Conservation (phyloP, 2,329 filamentous ascomycete genomes). For the Coniosporium tulheliwenetii region DNA sequence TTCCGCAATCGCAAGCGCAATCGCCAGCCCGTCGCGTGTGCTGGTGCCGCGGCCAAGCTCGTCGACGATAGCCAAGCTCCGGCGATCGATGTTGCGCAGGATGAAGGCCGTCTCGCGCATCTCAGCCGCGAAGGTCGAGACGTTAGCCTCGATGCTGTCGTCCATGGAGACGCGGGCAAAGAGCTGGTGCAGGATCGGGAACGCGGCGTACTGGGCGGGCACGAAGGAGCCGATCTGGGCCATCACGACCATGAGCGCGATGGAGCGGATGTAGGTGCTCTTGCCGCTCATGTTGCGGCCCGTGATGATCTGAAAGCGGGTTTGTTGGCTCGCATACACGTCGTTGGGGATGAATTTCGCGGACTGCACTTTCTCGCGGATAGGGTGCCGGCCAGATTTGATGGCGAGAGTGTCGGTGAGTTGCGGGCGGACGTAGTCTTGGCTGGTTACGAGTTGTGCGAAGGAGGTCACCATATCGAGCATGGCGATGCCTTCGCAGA, state of each 20-base stretch:
- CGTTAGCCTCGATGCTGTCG: conserved; percentile 76
- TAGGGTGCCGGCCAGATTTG: conserved; percentile 60
- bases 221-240: conserved; percentile 86
- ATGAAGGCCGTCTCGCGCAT: conserved; percentile 97
- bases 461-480: conserved; percentile 71
- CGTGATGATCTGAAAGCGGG: conserved; percentile 82
- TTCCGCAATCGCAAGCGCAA: conserved; percentile 82
- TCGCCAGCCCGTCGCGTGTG: conserved; percentile 72
- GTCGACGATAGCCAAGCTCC: conserved; percentile 58
- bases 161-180: conserved; percentile 81
- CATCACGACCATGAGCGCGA: conserved; percentile 81
- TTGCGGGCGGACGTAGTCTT: conserved; percentile 54
- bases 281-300: conserved; percentile 98
- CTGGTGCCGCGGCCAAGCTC: conserved; percentile 87
- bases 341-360: conserved; percentile 75
- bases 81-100: conserved; percentile 60
- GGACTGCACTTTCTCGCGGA: conserved; percentile 56
- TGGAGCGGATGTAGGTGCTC: conserved; percentile 79
- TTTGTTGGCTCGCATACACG: conserved; percentile 65
- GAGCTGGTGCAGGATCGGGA: conserved; percentile 66
- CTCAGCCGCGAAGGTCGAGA: conserved; percentile 85
- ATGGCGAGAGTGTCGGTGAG: conserved; percentile 55
- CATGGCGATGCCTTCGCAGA: conserved; percentile 74
- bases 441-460: conserved; percentile 52
- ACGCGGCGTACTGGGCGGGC: conserved; percentile 67